Conservation (phyloP, 495 filamentous ascomycete species). For the Tuber brumale region DNA sequence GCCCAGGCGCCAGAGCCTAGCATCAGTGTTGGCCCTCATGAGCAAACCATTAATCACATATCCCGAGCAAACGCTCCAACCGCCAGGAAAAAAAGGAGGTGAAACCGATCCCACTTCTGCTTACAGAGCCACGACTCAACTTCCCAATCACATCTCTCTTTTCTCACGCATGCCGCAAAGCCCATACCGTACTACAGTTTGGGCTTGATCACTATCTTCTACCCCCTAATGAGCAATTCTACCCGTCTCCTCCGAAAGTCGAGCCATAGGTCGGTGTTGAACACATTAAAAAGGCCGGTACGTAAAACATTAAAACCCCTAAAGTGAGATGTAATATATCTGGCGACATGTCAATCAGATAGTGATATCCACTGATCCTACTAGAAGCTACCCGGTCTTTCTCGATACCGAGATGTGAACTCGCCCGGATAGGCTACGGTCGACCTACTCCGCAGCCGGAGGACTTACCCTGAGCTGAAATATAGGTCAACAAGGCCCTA, state of each 20-base stretch:
- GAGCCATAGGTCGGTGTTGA: neutral
- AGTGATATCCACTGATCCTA: slow-evolving; percentile 6
- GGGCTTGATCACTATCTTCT: neutral
- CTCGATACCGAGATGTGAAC: neutral
- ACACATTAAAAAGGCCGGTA: neutral
- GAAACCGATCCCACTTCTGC: neutral
- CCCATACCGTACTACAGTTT: neutral
- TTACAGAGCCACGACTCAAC: neutral
- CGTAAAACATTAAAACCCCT: slow-evolving; percentile 6
- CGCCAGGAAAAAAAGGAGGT: too few species aligned
- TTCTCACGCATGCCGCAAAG: neutral
- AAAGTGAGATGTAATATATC: neutral
- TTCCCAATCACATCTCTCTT: neutral
- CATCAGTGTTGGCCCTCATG: neutral
- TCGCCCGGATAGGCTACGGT: neutral
- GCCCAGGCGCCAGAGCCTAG: neutral
- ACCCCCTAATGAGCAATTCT: neutral
- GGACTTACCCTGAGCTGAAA: slow-evolving; percentile 2
- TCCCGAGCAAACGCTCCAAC: neutral
- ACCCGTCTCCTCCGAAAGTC: neutral
- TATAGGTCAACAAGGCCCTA: neutral
- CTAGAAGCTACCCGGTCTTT: neutral
- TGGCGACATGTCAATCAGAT: neutral
- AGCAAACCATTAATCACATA: neutral
- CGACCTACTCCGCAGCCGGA: neutral